Base-by-base conservation (phyloP, 1,139 yeast genomes). In the Hyphopichia buzzinii region DNA sequence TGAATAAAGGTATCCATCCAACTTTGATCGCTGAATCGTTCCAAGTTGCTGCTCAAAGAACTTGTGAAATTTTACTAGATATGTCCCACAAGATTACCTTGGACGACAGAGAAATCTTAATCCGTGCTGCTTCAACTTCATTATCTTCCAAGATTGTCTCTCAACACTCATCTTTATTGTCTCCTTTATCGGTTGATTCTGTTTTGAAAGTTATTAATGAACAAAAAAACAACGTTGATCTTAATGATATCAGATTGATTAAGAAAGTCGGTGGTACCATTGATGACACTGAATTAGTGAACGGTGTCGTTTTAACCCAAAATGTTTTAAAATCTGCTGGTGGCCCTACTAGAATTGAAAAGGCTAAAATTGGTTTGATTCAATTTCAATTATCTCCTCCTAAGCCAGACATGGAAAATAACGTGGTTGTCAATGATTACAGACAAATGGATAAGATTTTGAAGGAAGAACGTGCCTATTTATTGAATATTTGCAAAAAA, bases 341-440 rank as follows among this genome's bases (percentile, higher is more conserved):
- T 33, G 98, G 97, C n/a, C 98, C 98, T 40, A 74, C 87, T 8
- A 79, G 97, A 59, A 77, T 88, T 61, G 98, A 92, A 59, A 92
- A 90, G 72, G 98, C 98, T 17, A 76, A 72, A 47, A 88, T 92
- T 49, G 99, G 94, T 10, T 75, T 92, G 52, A 77, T 92, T 46
- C 99, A 94, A 64, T 92, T 92, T 69, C 98, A 92, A 65, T 73
- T 92, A 43, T 89, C 97, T 23, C 98, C 99, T 30, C 99, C 99
- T 50, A 92, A 92, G 60, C 99, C 99, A 28, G 99, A 92, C 58
- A 87, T 94, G 84, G 98, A 92, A 65, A 92, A 92, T 59, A 92
- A 90, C 57, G 94, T 92, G 39, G 96, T 94, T 37, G 97, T 92
- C 37, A 92, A 87, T 58, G 99, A 92, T 62, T 92, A 92, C 68